phyloP scores from a whole-genome alignment of 31 red algal genomes.

The Endocladia muricata region DNA sequence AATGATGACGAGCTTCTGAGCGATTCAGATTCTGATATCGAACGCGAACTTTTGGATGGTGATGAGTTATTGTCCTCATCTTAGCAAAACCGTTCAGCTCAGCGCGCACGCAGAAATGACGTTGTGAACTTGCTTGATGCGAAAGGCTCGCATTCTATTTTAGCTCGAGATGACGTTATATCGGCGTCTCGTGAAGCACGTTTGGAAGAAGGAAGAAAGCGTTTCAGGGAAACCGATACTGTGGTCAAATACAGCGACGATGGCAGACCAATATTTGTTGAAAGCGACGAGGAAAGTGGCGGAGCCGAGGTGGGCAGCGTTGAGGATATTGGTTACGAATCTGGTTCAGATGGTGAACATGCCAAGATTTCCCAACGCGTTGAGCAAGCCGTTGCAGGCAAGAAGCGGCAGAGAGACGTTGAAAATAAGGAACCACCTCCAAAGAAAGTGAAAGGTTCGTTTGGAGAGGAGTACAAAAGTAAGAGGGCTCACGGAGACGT shows the following conservation, averaged over 20 bases:
- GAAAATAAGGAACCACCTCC: constrained; percentile 10
- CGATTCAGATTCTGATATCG: constrained; percentile 74
- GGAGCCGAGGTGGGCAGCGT: constrained; percentile 49
- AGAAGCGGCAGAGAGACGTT: constrained; percentile 13
- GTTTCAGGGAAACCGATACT: background rate
- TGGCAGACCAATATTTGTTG: constrained; percentile 75
- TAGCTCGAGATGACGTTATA: background rate
- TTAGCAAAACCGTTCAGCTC: background rate
- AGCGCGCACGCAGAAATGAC: background rate
- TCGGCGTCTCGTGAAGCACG: background rate
- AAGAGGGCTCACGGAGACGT: constrained; percentile 66
- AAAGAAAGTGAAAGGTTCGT: constrained; percentile 68
- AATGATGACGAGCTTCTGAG: constrained; percentile 20
- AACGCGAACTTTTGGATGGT: constrained; percentile 60
- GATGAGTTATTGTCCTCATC: constrained; percentile 24
- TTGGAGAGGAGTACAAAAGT: constrained; percentile 68
- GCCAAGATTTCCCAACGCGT: background rate
- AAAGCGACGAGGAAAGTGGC: constrained; percentile 69
- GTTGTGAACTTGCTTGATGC: constrained; percentile 64
- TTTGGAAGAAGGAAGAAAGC: background rate
- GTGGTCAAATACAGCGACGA: constrained; percentile 62
- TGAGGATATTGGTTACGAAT: constrained; percentile 9
- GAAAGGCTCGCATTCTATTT: background rate
- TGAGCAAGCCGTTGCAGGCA: background rate
- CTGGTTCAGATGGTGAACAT: constrained; percentile 33